A percentile compares a stretch with the other conserved stretches of the same genome.
phyloP scores from a whole-genome alignment of 192 early-diverging fungal genomes.

The Kickxella alabastrina region DNA sequence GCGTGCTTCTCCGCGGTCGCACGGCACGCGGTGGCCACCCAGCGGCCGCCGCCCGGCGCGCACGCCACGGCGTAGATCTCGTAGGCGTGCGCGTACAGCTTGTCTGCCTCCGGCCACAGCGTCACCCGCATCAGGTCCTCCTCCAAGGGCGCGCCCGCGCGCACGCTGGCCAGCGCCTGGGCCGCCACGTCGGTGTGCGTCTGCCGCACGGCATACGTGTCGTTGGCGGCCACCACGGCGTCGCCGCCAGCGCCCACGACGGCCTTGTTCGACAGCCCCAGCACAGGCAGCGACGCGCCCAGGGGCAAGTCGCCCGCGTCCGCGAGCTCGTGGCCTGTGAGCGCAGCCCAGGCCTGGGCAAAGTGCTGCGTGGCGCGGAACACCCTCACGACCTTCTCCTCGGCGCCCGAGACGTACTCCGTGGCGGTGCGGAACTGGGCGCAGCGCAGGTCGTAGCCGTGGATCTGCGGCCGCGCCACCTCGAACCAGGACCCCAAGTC shows the following conservation, averaged over 20 bases:
- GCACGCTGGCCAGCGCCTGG: conserved; percentile 42
- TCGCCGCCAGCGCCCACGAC: conserved; percentile 36
- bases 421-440: conserved; percentile 71
- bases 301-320: conserved; percentile 46
- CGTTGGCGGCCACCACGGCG: conserved; percentile 24
- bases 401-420: conserved; percentile 81
- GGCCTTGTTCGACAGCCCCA: conserved; percentile 96
- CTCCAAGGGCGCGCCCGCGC: conserved; percentile 68
- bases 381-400: conserved; percentile 91
- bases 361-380: conserved; percentile 83
- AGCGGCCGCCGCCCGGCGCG: conserved; percentile 63
- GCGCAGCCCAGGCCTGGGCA: conserved; percentile 56
- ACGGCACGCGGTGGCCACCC: conserved; percentile 62
- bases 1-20: conserved; percentile 33
- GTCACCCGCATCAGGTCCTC: conserved; percentile 85
- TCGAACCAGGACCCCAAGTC: conserved; percentile 82
- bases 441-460: conserved; percentile 91
- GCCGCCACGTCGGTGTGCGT: conserved; percentile 56
- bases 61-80: conserved; percentile 81
- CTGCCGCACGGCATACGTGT: conserved; percentile 57
- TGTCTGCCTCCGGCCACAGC: conserved; percentile 94
- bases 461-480: conserved; percentile 90
- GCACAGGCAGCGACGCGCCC: conserved; percentile 79
- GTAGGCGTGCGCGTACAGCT: conserved; percentile 96
- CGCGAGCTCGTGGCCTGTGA: neutral